Base-by-base conservation (phyloP, 495 filamentous ascomycete species). In the Cercophora scortea region DNA sequence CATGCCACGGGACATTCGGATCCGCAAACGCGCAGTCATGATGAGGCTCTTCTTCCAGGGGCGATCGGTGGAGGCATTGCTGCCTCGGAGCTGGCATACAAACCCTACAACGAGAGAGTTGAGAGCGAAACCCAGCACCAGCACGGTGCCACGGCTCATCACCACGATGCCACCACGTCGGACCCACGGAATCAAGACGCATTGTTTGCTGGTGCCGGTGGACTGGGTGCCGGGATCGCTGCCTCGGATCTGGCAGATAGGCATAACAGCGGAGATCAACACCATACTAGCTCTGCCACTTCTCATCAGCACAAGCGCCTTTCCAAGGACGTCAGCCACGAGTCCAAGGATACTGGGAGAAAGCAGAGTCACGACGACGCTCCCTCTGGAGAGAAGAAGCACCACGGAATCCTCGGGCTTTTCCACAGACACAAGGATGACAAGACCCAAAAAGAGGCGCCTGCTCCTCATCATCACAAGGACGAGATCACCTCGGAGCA, bases 341-440 rank as follows among this genome's bases (percentile, higher is more conserved):
- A 34, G 13, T 11, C n/a, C 1, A 16, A n/a, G 4, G 41, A 15
- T 2, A 8, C 19, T 6, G 32, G 16, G 42, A 45, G 19, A n/a
- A 51, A 51, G 42, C 35, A 45, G 25, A 51, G 45, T 40, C 10
- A 19, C 19, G 17, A 47, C 12, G 51, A 53, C 1, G 17, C 18
- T 18, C 10, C 45, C 9, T 39, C 50, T 38, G 42, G 49, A 34
- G 50, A 55, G 1, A 36, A 15, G 35, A 52, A 47, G 41, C 34
- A 50, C 3, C 48, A 54, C 32, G 45, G 47, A 17, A 50, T 70
- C 7, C 49, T 60, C 10, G 50, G 61, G 38, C 49, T 70, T 17
- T 71, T 71, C 60, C 57, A 62, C 33, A 54, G 64, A 15, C 40
- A 13, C 36, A 42, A 41, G 49, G 53, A 10, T 18, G 18, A 45